phyloP scores from a whole-genome alignment of 345 rosid genomes.

The Mangifera indica region DNA sequence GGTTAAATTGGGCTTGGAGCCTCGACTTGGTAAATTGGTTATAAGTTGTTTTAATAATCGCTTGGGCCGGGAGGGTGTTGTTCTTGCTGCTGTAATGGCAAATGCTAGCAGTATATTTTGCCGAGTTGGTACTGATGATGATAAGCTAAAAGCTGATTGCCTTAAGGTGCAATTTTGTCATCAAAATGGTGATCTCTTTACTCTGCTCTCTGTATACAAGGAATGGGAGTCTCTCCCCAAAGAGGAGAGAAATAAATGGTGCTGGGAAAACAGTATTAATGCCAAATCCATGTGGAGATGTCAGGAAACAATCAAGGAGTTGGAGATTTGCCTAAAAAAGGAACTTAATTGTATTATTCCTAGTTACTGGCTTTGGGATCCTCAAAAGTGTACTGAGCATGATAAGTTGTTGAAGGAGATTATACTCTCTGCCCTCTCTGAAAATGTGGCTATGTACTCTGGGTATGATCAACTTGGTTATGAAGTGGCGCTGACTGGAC shows the following conservation, averaged over 20 bases:
- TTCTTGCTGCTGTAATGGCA: conserved; percentile 88
- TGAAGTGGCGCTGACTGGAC: conserved; percentile 77
- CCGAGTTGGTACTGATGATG: conserved; percentile 68
- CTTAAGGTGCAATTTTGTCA: conserved; percentile 86
- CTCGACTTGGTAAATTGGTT: conserved; percentile 83
- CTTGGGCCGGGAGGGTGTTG: conserved; percentile 79
- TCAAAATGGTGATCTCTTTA: conserved; percentile 74
- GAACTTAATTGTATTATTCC: conserved; percentile 64
- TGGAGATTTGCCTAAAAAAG: conserved; percentile 60
- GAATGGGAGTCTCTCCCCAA: conserved; percentile 63
- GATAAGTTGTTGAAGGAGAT: conserved; percentile 55
- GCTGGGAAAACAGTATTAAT: conserved; percentile 91
- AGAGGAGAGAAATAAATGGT: conserved; percentile 68
- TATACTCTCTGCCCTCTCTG: conserved; percentile 68
- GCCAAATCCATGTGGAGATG: conserved; percentile 94
- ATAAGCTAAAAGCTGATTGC: conserved; percentile 75
- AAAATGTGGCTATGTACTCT: conserved; percentile 83
- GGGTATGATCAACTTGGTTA: conserved; percentile 86
- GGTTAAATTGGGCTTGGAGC: conserved; percentile 88
- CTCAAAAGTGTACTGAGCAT: conserved; percentile 35
- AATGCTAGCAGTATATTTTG: conserved; percentile 89
- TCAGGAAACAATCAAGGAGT: conserved; percentile 67
- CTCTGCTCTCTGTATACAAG: conserved; percentile 77
- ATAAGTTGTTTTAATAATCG: conserved; percentile 47
- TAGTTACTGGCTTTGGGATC: conserved; percentile 67